phyloP scores from a whole-genome alignment of 352 stramenopile genomes.

The Peronospora destructor region DNA sequence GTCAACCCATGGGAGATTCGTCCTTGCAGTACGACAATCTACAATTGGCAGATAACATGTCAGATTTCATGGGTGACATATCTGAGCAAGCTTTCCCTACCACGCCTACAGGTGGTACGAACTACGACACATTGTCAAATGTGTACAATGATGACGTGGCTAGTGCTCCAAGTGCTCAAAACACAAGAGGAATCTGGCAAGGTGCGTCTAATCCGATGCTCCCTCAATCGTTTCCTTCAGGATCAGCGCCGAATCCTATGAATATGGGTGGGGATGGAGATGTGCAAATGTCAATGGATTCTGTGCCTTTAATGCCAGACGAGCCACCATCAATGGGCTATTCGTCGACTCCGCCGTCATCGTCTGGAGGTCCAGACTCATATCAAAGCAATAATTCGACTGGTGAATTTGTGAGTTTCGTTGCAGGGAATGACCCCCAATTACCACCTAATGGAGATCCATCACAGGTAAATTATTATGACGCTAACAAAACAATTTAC shows the following conservation, averaged over 20 bases:
- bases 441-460: conserved; percentile 27
- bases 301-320: conserved; percentile 21
- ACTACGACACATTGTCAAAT: conserved; percentile 23
- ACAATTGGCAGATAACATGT: conserved; percentile 10
- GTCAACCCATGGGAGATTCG: conserved; percentile 20
- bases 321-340: conserved; percentile 17
- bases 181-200: conserved; percentile 21
- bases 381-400: conserved; percentile 20
- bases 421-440: conserved; percentile 53
- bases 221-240: conserved; percentile 12
- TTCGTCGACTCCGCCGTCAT: conserved; percentile 13
- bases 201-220: conserved; percentile 14
- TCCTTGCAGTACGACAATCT: conserved; percentile 24
- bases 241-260: conserved; percentile 13
- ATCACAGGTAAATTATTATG: conserved; percentile 57
- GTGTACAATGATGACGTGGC: conserved; percentile 17
- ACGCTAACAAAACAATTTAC: conserved; percentile 59
- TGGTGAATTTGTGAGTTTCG: conserved; percentile 34
- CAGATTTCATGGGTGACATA: conserved; percentile 31
- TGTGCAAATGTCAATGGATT: conserved; percentile 21
- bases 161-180: conserved; percentile 10
- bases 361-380: conserved; percentile 14
- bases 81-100: conserved; percentile 22
- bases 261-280: conserved; percentile 15
- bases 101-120: conserved; percentile 14